Base-by-base conservation (phyloP, 2,329 filamentous ascomycete genomes). In the Drechslera avenae region DNA sequence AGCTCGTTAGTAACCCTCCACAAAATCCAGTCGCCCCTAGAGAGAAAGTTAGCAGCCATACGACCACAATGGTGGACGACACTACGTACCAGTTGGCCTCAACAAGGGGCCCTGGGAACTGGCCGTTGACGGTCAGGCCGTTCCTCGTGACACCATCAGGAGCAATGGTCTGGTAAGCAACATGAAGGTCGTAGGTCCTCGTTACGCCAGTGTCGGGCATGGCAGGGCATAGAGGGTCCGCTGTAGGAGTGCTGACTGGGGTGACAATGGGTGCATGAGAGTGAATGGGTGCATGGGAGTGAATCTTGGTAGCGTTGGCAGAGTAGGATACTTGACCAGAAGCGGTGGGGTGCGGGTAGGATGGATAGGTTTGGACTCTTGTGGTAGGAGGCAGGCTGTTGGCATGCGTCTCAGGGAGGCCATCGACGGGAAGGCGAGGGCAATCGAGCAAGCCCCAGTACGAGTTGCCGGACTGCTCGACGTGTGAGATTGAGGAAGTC, bases 191-290 rank as follows among this genome's bases (percentile, higher is more conserved):
- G 16, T 68, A 71, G 8, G 63, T 63, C 4, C 69, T 58, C 3
- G 68, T 72, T 1, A 71, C 60, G 37, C 68, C 66, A 19, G 69
- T 72, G 23, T 73, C 57, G 4, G 69, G 69, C 57, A 72, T 68
- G 13, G 42, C 57, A 2, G 59, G 62, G 47, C 60, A 68, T 21
- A 43, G 47, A 32, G 52, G 47, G 26, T 52, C 54, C 32, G 44
- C 42, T 14, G 34, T 43, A 1, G 60, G 55, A 9, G 55, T 60
- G 35, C 39, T 48, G 21, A 32, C 41, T 12, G 41, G 31, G 26
- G 32, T 28, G 5, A 16, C 32, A 6, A 36, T 19, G 16, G 41
- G 12, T 28, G 3, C 26, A 28, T 28, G n/a, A 36, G 32, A 26
- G 19, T 35, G 39, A 41, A 37, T 56, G 33, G 34, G 31, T 9